Conservation (phyloP, 2,329 filamentous ascomycete species). For the Diaporthe sp. region DNA sequence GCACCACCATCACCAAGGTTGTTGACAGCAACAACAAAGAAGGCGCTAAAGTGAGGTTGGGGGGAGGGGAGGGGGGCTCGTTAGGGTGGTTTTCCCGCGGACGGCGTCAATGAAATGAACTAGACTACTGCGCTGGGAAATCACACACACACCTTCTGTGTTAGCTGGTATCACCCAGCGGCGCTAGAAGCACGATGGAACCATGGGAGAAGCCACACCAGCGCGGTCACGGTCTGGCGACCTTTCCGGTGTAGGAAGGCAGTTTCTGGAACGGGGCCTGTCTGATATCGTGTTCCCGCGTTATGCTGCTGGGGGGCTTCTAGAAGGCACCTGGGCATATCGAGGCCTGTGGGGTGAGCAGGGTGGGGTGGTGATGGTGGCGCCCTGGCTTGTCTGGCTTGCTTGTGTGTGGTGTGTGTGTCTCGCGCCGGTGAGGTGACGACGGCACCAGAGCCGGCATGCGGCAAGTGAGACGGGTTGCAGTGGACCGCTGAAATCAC, state of each 20-base stretch:
- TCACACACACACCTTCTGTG: slow-evolving; percentile 15
- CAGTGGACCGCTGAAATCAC: background rate
- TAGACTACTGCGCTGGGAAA: slow-evolving; percentile 17
- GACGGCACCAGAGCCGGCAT: slow-evolving; percentile 33
- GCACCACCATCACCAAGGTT: background rate
- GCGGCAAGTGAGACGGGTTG: slow-evolving; percentile 12
- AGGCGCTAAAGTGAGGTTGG: slow-evolving; percentile 17
- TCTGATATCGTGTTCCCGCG: slow-evolving; percentile 25
- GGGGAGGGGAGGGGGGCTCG: background rate
- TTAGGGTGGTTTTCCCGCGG: slow-evolving; percentile 4
- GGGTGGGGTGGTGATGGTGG: background rate
- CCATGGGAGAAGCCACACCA: slow-evolving; percentile 3
- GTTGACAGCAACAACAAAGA: background rate
- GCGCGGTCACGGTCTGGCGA: background rate
- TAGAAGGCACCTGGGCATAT: slow-evolving; percentile 10
- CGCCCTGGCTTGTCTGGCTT: slow-evolving; percentile 3
- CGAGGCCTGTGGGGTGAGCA: background rate
- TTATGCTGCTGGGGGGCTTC: slow-evolving; percentile 13
- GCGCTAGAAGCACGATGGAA: slow-evolving; percentile 37
- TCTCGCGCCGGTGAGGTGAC: slow-evolving; percentile 20
- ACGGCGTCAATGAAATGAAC: slow-evolving; percentile 2
- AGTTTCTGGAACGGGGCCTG: slow-evolving; percentile 3
- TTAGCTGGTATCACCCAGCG: slow-evolving; percentile 5
- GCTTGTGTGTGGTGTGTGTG: background rate
- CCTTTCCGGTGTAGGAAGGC: slow-evolving; percentile 38